These are phyloP conservation scores for Lunasporangiospora selenospora DNA, from an alignment of 192 early-diverging fungal species.

Conservation along the genomic window DNA sequence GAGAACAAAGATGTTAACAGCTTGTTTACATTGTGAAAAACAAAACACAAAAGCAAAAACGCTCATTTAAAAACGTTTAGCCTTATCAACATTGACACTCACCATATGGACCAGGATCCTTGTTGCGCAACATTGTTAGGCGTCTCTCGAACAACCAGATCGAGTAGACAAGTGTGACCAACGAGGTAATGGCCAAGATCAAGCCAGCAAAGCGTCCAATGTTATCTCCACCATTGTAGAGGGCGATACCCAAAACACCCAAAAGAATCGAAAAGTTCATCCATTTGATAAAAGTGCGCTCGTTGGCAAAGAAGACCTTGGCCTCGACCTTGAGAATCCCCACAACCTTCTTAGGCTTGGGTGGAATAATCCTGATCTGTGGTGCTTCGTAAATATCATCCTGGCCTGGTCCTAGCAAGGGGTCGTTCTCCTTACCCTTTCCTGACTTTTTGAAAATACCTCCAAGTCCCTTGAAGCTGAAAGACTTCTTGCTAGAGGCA, in stretches of 20 bases:
- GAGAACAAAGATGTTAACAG: neutral
- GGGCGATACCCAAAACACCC: slow-evolving; percentile 69
- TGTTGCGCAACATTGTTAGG: slow-evolving; percentile 65
- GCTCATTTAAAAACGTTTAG: no score
- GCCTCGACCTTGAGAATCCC: slow-evolving; percentile 78
- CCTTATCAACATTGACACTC: slow-evolving; percentile 13
- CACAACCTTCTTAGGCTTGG: slow-evolving; percentile 53
- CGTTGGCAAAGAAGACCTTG: slow-evolving; percentile 89
- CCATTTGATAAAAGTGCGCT: slow-evolving; percentile 87
- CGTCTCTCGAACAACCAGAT: slow-evolving; percentile 76
- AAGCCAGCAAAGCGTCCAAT: slow-evolving; percentile 74
- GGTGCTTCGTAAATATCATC: slow-evolving; percentile 11
- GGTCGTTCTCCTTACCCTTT: slow-evolving; percentile 25
- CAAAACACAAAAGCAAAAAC: neutral
- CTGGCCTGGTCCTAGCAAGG: slow-evolving; percentile 32
- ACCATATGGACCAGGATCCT: slow-evolving; percentile 64
- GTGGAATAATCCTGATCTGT: slow-evolving; percentile 44
- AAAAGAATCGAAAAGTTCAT: slow-evolving; percentile 78
- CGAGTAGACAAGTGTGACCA: slow-evolving; percentile 75
- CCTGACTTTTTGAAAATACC: slow-evolving; percentile 32
- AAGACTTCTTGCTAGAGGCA: slow-evolving; percentile 33
- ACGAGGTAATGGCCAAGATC: slow-evolving; percentile 71
- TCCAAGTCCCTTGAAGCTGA: slow-evolving; percentile 41
- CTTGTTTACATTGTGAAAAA: neutral
- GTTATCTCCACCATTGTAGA: slow-evolving; percentile 79